Evolutionary conservation across 352 stramenopile species (phyloP).

Genomic region (Phytopythium montanum): DNA sequence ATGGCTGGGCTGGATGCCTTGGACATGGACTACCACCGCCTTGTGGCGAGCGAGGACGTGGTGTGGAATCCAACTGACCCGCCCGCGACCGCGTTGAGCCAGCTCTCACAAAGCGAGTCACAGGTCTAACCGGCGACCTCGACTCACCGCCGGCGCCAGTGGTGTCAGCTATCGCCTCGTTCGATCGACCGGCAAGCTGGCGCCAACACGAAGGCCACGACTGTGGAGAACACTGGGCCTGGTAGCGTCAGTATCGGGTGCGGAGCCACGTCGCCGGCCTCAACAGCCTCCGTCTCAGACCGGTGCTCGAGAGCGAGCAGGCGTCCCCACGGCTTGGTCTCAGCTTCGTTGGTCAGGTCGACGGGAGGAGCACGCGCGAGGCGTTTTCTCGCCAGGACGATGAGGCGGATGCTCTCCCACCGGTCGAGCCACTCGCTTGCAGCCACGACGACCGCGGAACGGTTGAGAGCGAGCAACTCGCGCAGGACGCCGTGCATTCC

Average conservation of each 20-base stretch:
- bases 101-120: no score
- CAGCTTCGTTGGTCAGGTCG: background rate
- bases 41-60: no score
- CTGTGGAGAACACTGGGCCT: background rate
- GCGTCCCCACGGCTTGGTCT: background rate
- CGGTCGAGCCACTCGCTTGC: background rate
- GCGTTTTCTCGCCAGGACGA: background rate
- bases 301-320: background rate
- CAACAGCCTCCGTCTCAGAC: background rate
- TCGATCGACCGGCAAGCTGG: no score
- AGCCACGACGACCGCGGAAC: background rate
- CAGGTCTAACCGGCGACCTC: no score
- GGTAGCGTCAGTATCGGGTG: background rate
- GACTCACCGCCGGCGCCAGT: no score
- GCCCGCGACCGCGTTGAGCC: no score
- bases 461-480: conserved; percentile 4
- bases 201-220: background rate
- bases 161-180: background rate
- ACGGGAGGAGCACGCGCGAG: background rate
- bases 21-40: no score
- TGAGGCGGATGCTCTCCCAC: background rate
- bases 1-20: no score
- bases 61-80: no score
- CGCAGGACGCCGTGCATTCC: background rate
- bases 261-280: background rate